Evolutionary conservation across 2,329 filamentous ascomycete species (phyloP).

Genomic region (Claviceps arundinis): DNA sequence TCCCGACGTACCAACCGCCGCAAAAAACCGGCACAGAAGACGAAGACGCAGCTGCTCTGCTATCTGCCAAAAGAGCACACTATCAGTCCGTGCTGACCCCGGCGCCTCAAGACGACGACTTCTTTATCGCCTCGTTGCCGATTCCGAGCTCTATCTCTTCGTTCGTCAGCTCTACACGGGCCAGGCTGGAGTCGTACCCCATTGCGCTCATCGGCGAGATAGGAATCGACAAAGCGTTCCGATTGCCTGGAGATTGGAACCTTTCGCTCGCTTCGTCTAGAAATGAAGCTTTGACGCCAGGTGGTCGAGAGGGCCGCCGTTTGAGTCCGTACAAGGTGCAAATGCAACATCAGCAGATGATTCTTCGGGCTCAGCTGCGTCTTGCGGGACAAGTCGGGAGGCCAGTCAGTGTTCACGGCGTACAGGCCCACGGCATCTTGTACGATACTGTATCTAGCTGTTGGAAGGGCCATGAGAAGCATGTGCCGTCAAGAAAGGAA

Average conservation of each 20-base stretch:
- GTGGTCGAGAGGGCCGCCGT: conserved; percentile 54
- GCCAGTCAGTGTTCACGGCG: conserved; percentile 58
- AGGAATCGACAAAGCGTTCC: conserved; percentile 64
- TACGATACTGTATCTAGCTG: conserved; percentile 49
- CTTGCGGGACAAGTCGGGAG: conserved; percentile 55
- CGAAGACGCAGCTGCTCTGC: conserved; percentile 9
- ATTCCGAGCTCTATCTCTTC: conserved; percentile 44
- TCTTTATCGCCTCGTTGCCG: conserved; percentile 41
- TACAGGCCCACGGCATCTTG: conserved; percentile 61
- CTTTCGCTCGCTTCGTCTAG: conserved; percentile 17
- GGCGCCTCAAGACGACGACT: conserved; percentile 25
- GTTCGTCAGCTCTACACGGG: conserved; percentile 43
- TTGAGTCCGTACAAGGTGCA: conserved; percentile 56
- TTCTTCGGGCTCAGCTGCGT: conserved; percentile 55
- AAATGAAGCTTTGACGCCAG: conserved; percentile 41
- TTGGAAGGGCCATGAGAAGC: conserved; percentile 59
- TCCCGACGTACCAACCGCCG: conserved; percentile 21
- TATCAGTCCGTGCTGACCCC: conserved; percentile 56
- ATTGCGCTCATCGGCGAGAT: conserved; percentile 62
- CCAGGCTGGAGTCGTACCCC: conserved; percentile 42
- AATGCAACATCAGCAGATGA: conserved; percentile 52
- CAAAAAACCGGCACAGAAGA: conserved; percentile 9
- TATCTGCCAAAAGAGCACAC: conserved; percentile 37
- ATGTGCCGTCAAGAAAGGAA: conserved; percentile 47
- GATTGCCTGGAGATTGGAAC: conserved; percentile 50